Evolutionary conservation across 805 yeast genomes (phyloP), one percentile per base, ranked within the genome.

Genomic region (Babjeviella inositovora): DNA sequence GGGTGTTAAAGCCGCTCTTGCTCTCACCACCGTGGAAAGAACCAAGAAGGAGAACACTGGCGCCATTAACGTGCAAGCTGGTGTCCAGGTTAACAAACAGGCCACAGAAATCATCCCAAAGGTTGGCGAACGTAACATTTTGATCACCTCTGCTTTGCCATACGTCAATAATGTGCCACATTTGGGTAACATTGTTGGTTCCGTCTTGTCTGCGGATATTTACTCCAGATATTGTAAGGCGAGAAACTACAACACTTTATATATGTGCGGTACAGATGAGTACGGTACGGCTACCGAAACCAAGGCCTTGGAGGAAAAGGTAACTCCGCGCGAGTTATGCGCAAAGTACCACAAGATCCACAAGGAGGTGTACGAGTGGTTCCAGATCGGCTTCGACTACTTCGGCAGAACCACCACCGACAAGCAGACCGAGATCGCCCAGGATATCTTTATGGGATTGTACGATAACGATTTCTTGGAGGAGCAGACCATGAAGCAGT

Each of bases 271-370:
- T 54, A 90, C 98, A 18, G 99, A 90, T 47, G 99, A 90, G 54
- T 90, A 90, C 46, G 99, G 99, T 46, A 90, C 99, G 28, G 99
- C 99, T 22, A 90, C 98, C 9, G 99, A 90, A 51, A 90, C 98
- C 14, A 90, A 87, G 53, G 98, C 98, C 7, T 54, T 90, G 23
- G 97, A 87, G 47, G 98, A 90, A 43, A 72, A 76, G 19, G 76
- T 80, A 29, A 65, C 93, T 3, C 98, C 99, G 23, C 58, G 68
- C 38, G 75, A 82, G 45, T 60, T 90, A 37, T 90, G 97, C 62
- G 82, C 76, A 49, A 90, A 87, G 49, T 90, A 81, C 50, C 76
- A 82, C 49, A 61, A 63, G 29, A 62, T 90, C 34, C 99, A 90
- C 48, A 63, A 72, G 30, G 80, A 79, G 21, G 90, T 90, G 24